phyloP scores from a whole-genome alignment of 768 basidiomycete genomes.

The Suillus clintonianus region DNA sequence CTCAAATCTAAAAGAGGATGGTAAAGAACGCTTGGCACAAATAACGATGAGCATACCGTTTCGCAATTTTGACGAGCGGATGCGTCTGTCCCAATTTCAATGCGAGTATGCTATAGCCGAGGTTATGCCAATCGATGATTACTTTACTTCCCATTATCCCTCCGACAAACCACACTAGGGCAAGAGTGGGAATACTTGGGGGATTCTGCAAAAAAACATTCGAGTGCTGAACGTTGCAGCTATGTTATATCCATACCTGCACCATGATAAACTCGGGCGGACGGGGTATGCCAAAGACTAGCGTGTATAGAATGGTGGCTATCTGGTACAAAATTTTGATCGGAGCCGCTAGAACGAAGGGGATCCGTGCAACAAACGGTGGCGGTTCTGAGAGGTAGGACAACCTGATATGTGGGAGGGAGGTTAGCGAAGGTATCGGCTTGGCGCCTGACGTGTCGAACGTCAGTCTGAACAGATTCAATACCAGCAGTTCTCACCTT shows the following conservation, averaged over 20 bases:
- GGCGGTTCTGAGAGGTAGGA: slow-evolving; percentile 71
- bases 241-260: slow-evolving; percentile 57
- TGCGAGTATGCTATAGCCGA: slow-evolving; percentile 91
- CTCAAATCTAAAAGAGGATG: slow-evolving; percentile 67
- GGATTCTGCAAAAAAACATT: slow-evolving; percentile 67
- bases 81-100: slow-evolving; percentile 74
- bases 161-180: slow-evolving; percentile 76
- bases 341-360: slow-evolving; percentile 76
- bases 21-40: background rate
- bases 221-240: background rate
- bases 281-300: slow-evolving; percentile 60
- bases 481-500: slow-evolving; percentile 51
- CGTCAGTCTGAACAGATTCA: slow-evolving; percentile 3
- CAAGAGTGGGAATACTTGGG: slow-evolving; percentile 92
- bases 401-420: slow-evolving; percentile 63
- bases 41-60: slow-evolving; percentile 51
- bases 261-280: slow-evolving; percentile 86
- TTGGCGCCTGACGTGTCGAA: slow-evolving; percentile 59
- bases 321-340: slow-evolving; percentile 79
- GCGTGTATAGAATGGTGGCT: slow-evolving; percentile 56
- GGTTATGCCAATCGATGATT: slow-evolving; percentile 99
- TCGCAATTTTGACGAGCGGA: slow-evolving; percentile 70
- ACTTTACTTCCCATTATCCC: slow-evolving; percentile 74
- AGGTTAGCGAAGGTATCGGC: slow-evolving; percentile 72
- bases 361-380: slow-evolving; percentile 47